Conservation (phyloP, 2,329 filamentous ascomycete genomes). For the Colletotrichum spinosum region DNA sequence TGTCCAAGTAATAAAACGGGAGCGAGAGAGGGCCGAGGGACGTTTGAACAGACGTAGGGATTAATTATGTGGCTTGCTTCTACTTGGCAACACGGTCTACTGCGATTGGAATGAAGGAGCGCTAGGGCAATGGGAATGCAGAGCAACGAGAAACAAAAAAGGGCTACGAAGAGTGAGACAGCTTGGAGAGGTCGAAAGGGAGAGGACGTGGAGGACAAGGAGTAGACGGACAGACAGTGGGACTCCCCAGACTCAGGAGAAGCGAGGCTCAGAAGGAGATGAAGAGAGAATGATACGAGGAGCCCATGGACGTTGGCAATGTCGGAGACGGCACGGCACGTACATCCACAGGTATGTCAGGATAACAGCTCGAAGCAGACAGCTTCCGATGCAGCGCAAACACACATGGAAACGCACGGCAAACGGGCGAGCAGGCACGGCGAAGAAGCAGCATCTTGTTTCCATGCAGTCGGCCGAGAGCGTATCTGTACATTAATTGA, state of each 20-base stretch:
- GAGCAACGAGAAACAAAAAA: conserved; percentile 1
- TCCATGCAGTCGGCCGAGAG: no score
- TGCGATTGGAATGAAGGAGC: conserved; percentile 34
- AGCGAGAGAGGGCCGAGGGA: conserved; percentile 20
- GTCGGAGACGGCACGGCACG: no score
- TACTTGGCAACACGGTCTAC: conserved; percentile 26
- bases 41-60: conserved; percentile 21
- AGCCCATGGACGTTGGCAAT: no score
- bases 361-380: no score
- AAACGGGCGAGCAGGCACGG: no score
- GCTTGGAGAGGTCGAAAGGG: conserved; percentile 1
- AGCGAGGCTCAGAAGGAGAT: no score
- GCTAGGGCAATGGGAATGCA: conserved; percentile 10
- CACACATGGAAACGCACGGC: no score
- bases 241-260: no score
- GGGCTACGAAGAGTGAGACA: conserved; percentile 12
- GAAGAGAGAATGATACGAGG: no score
- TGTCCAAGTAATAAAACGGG: conserved; percentile 28
- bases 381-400: no score
- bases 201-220: conserved; percentile 5
- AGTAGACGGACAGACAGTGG: not conserved
- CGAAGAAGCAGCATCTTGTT: not conserved
- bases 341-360: no score
- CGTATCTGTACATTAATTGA: no score
- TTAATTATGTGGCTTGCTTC: conserved; percentile 37